Base-by-base conservation (phyloP, 2,329 filamentous ascomycete genomes). In the Trichoderma atroviride region DNA sequence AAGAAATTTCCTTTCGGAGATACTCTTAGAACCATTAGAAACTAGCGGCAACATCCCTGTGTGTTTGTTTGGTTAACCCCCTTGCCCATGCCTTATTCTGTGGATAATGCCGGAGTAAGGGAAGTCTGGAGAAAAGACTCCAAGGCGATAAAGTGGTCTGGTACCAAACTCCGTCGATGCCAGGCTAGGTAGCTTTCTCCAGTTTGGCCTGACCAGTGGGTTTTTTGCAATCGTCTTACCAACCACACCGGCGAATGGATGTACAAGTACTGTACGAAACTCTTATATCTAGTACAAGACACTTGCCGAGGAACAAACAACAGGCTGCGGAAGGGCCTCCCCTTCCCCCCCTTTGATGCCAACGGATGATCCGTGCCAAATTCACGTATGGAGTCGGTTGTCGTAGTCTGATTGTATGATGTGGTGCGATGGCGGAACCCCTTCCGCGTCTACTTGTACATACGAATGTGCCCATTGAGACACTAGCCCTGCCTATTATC, bases 321-420 rank as follows among this genome's bases (percentile, higher is more conserved):
- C 22, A 50, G 43, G n/a, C 43, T 19, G 43, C 43, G n/a, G 43
- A 47, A n/a, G 5, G 57, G 33, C n/a, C n/a, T 22, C 35, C 10
- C n/a, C 29, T n/a, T 24, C 9, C 35, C 57, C 35, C 35, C 40
- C n/a, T 43, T 43, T n/a, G 29, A 33, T 33, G 53, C 53, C 52
- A 58, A 47, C 53, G 37, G 63, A 66, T 66, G 63, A 66, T 66
- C 63, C 37, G 53, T 66, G 53, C 63, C n/a, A 33, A 33, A 35
- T 35, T 35, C 61, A 56, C 50, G 6, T 7, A 55, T n/a, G 58
- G 16, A 40, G 58, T 60, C 31, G 16, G 57, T 60, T 16, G 16
- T 31, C 47, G 33, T n/a, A 16, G 9, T 37, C 37, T 37, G 22
- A 22, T 37, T 37, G 10, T 33, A 24, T 16, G 22, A 50, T 33